Evolutionary conservation across 2,329 filamentous ascomycete species (phyloP), one percentile per base, ranked within the genome.

Genomic region (Xenosphaeropsis pyriputrescens): DNA sequence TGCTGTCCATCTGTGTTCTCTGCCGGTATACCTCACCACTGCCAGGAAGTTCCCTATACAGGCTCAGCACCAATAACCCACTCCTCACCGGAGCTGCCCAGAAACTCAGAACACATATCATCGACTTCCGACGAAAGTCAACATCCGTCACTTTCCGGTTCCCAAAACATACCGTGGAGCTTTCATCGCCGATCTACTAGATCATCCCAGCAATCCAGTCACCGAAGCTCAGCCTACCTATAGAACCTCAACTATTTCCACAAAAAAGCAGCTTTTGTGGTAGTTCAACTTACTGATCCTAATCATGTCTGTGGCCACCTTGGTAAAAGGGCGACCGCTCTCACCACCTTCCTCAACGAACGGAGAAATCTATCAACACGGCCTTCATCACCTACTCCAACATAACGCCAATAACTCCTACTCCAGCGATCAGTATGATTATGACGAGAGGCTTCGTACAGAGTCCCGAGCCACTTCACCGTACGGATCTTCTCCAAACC

Each of bases 341-440:
- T 69, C 68, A 16, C 67, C 68, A 41, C 60, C 62, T 38, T 60
- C 60, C 15, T 63, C 61, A 35, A 53, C 53, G 38, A 50, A 51
- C 39, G 53, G 53, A 40, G 59, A 62, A 33, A 44, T 53, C 18
- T 54, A 63, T 18, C 57, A 61, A n/a, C 54, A 57, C 40, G 58
- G 59, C 30, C 57, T 65, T 41, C 57, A 61, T 35, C 59, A 66
- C 16, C 45, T 67, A 18, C 51, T 63, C 36, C 58, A 63, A 40
- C 61, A 67, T 44, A 67, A 67, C 49, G 49, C 55, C 31, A 49
- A 46, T 30, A 50, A 45, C 18, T 41, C 48, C 15, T 55, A 45
- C 36, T 50, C 46, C 33, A 43, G 49, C 32, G 44, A 47, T 15
- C 46, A 49, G 16, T 51, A 48, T 35, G 41, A 50, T 7, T 38